Evolutionary conservation across 441 rosid genomes (phyloP), one percentile per base, ranked within the genome.

Genomic region (Sinapis alba): DNA sequence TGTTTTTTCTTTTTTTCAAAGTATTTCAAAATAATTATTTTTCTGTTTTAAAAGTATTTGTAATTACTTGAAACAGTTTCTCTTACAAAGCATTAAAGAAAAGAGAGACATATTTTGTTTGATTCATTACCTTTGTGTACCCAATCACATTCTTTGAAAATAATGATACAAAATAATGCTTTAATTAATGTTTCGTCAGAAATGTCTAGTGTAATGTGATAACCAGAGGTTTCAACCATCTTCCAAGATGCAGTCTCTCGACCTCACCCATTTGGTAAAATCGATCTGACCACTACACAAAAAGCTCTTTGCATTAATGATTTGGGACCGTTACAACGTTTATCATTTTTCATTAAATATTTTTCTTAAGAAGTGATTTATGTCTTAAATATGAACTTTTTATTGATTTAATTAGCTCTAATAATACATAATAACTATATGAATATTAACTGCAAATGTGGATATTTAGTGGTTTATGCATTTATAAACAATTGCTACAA

Each of bases 111-210:
- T 41, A 54, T 20, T 15, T 56, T 38, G 21, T 76, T 43, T 41
- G 74, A 62, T 15, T 75, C 36, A 38, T 38, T 75, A 57, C 38
- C 54, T 69, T 75, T 69, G 36, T 75, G 59, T 51, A 75, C 65
- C 70, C 68, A 75, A 75, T 61, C 78, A 24, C 68, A 60, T 16
- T 65, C 3, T 30, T 15, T 6, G 5, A 62, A 26, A 61, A 8
- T 11, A 16, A 34, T 34, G 34, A 50, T 50, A 61, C 54, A 45
- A 26, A 21, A 74, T 20, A 15, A 53, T 62, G 53, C 54, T 53
- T 21, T 58, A 8, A 3, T 26, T 16, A 30, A 45, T 58, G 7
- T n/a, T 68, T 4, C 18, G 59, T 62, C 69, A 68, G 63, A 68
- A 54, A 74, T 75, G 68, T 16, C 2, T 6, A 23, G 53, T 62